Percentiles rank a stretch among this genome's conserved stretches.
Evolutionary conservation across 2,329 filamentous ascomycete genomes (phyloP).

Genomic region (Phoma sp.): DNA sequence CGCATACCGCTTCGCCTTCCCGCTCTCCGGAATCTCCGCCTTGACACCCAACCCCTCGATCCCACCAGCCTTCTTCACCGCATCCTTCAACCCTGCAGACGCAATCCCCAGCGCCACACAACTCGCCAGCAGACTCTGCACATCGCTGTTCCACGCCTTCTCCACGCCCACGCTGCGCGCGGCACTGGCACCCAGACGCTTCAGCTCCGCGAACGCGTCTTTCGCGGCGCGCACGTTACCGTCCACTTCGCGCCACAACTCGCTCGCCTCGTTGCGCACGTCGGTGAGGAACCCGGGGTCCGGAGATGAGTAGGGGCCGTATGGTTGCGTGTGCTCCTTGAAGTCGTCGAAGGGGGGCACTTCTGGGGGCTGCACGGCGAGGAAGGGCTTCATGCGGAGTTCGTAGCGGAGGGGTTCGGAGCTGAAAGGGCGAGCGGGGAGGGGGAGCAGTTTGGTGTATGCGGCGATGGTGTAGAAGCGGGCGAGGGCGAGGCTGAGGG

Average conservation of each 20-base stretch:
- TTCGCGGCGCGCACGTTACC: slow-evolving; percentile 42
- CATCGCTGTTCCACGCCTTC: slow-evolving; percentile 46
- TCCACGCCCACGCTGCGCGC: slow-evolving; percentile 47
- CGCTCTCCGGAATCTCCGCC: slow-evolving; percentile 46
- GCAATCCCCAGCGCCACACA: slow-evolving; percentile 44
- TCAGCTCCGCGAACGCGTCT: slow-evolving; percentile 43
- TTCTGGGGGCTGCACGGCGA: slow-evolving; percentile 69
- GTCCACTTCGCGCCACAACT: slow-evolving; percentile 38
- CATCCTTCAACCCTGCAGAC: slow-evolving; percentile 32
- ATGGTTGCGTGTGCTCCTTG: slow-evolving; percentile 41
- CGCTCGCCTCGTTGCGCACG: slow-evolving; percentile 8
- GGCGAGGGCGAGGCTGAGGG: slow-evolving; percentile 40
- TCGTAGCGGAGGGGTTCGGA: slow-evolving; percentile 75
- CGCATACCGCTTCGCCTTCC: slow-evolving; percentile 49
- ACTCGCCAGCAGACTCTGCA: slow-evolving; percentile 37
- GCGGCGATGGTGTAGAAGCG: slow-evolving; percentile 70
- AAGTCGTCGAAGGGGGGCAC: slow-evolving; percentile 71
- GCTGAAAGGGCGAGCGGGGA: slow-evolving; percentile 67
- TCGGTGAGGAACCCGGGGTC: slow-evolving; percentile 10
- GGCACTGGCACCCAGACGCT: slow-evolving; percentile 42
- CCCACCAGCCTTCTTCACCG: slow-evolving; percentile 6
- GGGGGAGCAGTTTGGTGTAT: slow-evolving; percentile 61
- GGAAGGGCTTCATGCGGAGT: slow-evolving; percentile 85
- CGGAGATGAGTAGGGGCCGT: slow-evolving; percentile 32
- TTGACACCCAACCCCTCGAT: slow-evolving; percentile 27